phyloP scores from a whole-genome alignment of 352 stramenopile genomes.

The Globisporangium parvum region DNA sequence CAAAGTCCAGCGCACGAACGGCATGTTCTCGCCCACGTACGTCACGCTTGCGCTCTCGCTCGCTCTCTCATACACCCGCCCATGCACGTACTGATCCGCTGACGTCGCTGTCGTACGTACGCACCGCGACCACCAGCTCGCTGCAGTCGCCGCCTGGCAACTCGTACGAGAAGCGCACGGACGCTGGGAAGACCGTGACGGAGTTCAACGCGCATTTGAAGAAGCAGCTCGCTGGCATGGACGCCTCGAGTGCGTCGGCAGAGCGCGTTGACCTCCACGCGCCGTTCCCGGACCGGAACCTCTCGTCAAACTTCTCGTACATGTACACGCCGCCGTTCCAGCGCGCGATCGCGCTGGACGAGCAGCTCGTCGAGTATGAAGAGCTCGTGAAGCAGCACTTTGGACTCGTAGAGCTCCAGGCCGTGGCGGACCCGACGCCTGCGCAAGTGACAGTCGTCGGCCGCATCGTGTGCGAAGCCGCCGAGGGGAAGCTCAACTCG shows the following conservation, averaged over 20 bases:
- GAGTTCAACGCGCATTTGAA: conserved; percentile 78
- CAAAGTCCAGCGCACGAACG: conserved; percentile 63
- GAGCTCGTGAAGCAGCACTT: conserved; percentile 61
- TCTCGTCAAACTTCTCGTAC: conserved; percentile 50
- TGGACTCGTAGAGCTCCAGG: conserved; percentile 53
- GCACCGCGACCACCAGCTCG: conserved; percentile 19
- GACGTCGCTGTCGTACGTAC: background rate
- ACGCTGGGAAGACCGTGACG: conserved; percentile 70
- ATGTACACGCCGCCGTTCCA: conserved; percentile 86
- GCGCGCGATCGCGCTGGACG: conserved; percentile 65
- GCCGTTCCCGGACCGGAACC: conserved; percentile 58
- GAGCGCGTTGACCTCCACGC: conserved; percentile 18
- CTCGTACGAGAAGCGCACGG: conserved; percentile 68
- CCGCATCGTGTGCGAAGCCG: conserved; percentile 77
- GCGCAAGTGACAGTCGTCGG: conserved; percentile 73
- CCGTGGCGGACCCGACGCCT: conserved; percentile 67
- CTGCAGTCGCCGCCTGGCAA: conserved; percentile 65
- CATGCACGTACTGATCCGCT: background rate
- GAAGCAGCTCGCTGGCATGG: conserved; percentile 31
- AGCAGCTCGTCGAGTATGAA: conserved; percentile 74
- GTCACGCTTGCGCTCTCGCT: conserved; percentile 1
- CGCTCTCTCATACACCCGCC: background rate
- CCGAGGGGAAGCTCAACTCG: conserved; percentile 78
- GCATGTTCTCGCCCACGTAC: conserved; percentile 68
- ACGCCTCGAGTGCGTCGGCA: conserved; percentile 3